Evolutionary conservation across 2,329 filamentous ascomycete genomes (phyloP).

Genomic region (Lasiodiplodia citricola): DNA sequence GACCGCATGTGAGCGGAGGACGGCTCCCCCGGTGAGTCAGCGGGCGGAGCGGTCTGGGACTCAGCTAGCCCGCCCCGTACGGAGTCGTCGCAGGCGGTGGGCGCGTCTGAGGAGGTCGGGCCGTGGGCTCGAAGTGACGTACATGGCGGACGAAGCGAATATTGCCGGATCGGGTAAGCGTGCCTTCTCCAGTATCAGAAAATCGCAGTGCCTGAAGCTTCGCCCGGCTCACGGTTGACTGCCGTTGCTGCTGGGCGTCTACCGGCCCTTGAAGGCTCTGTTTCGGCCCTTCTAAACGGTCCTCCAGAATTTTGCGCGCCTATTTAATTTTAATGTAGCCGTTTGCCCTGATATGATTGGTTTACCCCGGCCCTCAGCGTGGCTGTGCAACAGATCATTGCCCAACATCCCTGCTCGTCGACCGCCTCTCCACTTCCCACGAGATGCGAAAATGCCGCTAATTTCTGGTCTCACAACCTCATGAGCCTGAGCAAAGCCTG

Average conservation of each 20-base stretch:
- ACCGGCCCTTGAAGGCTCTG: background rate
- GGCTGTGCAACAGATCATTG: slow-evolving; percentile 25
- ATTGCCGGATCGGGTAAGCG: slow-evolving; percentile 21
- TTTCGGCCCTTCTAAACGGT: slow-evolving; percentile 20
- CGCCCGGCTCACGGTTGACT: background rate
- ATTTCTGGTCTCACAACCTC: slow-evolving; percentile 14
- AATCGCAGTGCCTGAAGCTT: background rate
- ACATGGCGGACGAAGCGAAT: background rate
- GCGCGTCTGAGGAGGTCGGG: background rate
- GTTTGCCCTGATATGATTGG: slow-evolving; percentile 19
- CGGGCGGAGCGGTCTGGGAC: background rate
- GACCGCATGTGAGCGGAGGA: slow-evolving; percentile 6
- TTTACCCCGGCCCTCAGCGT: slow-evolving; percentile 23
- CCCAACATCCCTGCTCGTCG: slow-evolving; percentile 23
- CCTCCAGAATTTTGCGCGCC: slow-evolving; percentile 22
- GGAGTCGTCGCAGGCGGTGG: no score
- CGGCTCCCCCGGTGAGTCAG: background rate
- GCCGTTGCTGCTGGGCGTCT: background rate
- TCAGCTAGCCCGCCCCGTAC: background rate
- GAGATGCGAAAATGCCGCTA: slow-evolving; percentile 24
- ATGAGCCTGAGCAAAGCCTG: slow-evolving; percentile 6
- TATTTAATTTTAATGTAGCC: slow-evolving; percentile 24
- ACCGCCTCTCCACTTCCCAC: slow-evolving; percentile 25
- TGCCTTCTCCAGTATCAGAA: slow-evolving; percentile 8
- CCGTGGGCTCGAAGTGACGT: background rate